Percentiles rank a stretch among this genome's conserved stretches.
Conservation (phyloP, 1,284 basidiomycete genomes). For the Fomes fomentarius region DNA sequence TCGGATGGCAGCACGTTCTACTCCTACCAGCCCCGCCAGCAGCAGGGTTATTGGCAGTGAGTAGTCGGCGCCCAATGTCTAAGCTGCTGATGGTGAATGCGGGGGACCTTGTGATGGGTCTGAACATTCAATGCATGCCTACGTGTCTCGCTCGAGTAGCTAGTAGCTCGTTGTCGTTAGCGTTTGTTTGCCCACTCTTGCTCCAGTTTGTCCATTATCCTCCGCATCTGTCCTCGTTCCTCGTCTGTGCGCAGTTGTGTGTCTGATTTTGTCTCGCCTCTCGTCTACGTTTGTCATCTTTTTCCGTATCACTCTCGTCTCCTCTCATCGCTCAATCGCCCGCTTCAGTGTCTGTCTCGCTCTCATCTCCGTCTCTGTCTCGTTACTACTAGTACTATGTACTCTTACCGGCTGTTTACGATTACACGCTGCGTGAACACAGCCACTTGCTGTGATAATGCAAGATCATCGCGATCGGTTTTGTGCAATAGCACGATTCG, state of each 20-base stretch:
- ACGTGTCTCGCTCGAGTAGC: neutral
- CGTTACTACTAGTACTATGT: constrained; percentile 10
- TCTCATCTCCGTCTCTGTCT: constrained; percentile 29
- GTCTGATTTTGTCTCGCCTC: constrained; percentile 12
- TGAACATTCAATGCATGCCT: neutral
- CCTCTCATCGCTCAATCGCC: constrained; percentile 19
- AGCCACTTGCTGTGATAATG: neutral
- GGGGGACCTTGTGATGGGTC: neutral
- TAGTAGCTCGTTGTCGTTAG: neutral
- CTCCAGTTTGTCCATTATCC: neutral
- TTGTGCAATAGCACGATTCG: no score
- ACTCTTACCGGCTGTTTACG: constrained; percentile 24
- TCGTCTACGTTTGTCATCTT: no score
- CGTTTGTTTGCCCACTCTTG: constrained; percentile 1
- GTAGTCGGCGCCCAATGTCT: neutral
- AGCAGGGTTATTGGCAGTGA: constrained; percentile 75
- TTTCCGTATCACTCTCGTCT: constrained; percentile 31
- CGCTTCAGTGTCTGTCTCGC: constrained; percentile 18
- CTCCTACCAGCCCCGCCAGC: constrained; percentile 66
- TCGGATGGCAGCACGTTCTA: constrained; percentile 64
- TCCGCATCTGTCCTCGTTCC: neutral
- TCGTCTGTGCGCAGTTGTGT: constrained; percentile 5
- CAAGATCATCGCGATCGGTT: no score
- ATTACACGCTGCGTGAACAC: neutral
- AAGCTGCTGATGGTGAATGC: neutral